A percentile compares a stretch with the other conserved stretches of the same genome.
Conservation (phyloP, 2,329 filamentous ascomycete genomes). For the Hypoxylon sp. region DNA sequence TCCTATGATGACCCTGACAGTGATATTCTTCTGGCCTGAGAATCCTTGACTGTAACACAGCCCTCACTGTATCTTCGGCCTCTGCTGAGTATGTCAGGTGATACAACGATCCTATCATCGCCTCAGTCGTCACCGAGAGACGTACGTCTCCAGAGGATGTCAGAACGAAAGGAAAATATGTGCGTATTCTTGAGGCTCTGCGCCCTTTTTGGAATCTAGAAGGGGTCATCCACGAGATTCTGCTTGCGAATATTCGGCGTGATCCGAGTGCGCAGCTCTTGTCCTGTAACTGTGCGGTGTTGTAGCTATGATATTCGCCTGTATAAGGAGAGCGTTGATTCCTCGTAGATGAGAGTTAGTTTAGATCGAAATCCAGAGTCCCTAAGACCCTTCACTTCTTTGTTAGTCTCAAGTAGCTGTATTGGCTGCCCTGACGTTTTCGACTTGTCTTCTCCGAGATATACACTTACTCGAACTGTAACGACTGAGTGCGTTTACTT, state of each 20-base stretch:
- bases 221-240: slow-evolving; percentile 6
- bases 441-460: not conserved
- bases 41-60: slow-evolving; percentile 31
- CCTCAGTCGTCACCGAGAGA: slow-evolving; percentile 39
- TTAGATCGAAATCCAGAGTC: slow-evolving; percentile 13
- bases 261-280: slow-evolving; percentile 11
- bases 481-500: not conserved
- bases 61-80: slow-evolving; percentile 22
- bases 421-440: slow-evolving; percentile 1
- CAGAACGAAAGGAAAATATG: slow-evolving; percentile 11
- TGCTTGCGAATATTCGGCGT: slow-evolving; percentile 19
- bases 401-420: not conserved
- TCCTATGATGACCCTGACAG: slow-evolving; percentile 22
- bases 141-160: slow-evolving; percentile 20
- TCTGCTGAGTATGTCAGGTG: slow-evolving; percentile 31
- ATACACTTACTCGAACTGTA: not conserved
- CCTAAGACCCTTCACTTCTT: slow-evolving; percentile 2
- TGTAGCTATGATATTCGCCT: slow-evolving; percentile 2
- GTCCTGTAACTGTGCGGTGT: slow-evolving; percentile 11
- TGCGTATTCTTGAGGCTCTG: slow-evolving; percentile 34
- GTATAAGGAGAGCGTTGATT: slow-evolving; percentile 37
- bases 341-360: slow-evolving; percentile 9
- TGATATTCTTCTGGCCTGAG: slow-evolving; percentile 12
- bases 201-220: slow-evolving; percentile 13
- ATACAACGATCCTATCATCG: slow-evolving; percentile 43